Evolutionary conservation across 2,329 filamentous ascomycete genomes (phyloP), one percentile per base, ranked within the genome.

Genomic region (Trichoderma cornu-damae): DNA sequence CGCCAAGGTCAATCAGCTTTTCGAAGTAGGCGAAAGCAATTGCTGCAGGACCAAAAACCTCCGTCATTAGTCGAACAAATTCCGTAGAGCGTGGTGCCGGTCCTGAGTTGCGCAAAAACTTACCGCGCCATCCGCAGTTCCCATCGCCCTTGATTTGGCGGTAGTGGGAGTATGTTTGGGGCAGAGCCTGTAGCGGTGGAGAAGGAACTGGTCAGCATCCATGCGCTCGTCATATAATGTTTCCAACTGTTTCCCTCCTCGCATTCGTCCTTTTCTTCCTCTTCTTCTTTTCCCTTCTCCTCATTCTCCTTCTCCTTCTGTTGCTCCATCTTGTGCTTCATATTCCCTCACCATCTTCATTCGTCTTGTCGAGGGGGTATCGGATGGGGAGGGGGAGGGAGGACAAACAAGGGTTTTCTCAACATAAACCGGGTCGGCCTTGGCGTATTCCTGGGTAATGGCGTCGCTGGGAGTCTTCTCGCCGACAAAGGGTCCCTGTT

Each of bases 51-150:
- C 3, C 3, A 30, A 20, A 30, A 20, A 30, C 6, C 14, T 20
- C 32, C 7, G 12, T 30, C 16, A 32, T 51, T 38, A 51, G 55
- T 30, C 44, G 16, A 37, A 4, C 32, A 2, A 22, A 22, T 6
- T 12, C 1, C 24, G 11, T 11, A 22, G 11, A 38, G n/a, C 16
- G 6, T 2, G 8, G 34, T 16, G 2, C 12, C 14, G 50, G 38
- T 18, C 28, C 12, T n/a, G n/a, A 11, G 12, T 2, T 43, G 40
- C 16, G 18, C 28, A 20, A 14, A 7, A 64, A 76, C 86, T 77
- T 80, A 96, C 93, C 94, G 87, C 93, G 84, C 93, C 94, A 97
- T 67, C 93, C 94, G 74, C 94, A 97, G 70, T 96, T 95, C 59
- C 94, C 94, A 74, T 97, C 93, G 53, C 94, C 93, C 72, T 88